Base-by-base conservation (phyloP, 345 rosid species). In the Draba incana region DNA sequence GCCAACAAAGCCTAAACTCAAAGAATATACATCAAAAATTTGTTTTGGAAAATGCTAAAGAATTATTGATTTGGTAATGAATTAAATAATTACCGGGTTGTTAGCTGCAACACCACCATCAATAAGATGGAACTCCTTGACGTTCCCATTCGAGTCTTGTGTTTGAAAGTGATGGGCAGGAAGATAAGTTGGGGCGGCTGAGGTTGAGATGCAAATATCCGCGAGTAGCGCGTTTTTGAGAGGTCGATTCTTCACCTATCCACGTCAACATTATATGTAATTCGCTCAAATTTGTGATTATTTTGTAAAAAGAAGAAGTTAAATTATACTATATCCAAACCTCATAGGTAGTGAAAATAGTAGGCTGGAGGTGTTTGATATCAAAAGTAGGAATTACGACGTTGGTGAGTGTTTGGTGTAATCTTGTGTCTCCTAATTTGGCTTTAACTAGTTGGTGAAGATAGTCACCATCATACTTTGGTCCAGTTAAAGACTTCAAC, bases 101-200 rank as follows among this genome's bases (percentile, higher is more conserved):
- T 86, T 84, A 10, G 92, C 95, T 3, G 89, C 92, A 6, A 88
- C 78, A 27, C 92, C 88, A 11, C 89, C 89, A 23, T 88, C 95
- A 8, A 84, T 75, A 20, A 86, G 92, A 67, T 88, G 61, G 75
- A 81, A 88, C 27, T 66, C 72, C 47, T 75, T 77, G 6, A 72
- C 66, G 6, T 62, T 50, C 9, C 82, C 81, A 1, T 14, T 15
- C 2, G 24, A 13, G 37, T 76, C 80, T 46, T 62, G 4, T 16
- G 77, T 83, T 71, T 76, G 75, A 51, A 86, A 88, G 16, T 44
- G 15, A 67, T 84, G 82, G 8, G 88, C 83, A 0, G 92, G 89
- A 5, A 88, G 82, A 67, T 81, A 86, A 20, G 88, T 88, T 25
- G 92, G 95, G 5, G 92, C 92, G 8, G 88, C 85, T 6, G 95